Conservation (phyloP, 78 protist genomes). For the Dictyostelium intermedium region DNA sequence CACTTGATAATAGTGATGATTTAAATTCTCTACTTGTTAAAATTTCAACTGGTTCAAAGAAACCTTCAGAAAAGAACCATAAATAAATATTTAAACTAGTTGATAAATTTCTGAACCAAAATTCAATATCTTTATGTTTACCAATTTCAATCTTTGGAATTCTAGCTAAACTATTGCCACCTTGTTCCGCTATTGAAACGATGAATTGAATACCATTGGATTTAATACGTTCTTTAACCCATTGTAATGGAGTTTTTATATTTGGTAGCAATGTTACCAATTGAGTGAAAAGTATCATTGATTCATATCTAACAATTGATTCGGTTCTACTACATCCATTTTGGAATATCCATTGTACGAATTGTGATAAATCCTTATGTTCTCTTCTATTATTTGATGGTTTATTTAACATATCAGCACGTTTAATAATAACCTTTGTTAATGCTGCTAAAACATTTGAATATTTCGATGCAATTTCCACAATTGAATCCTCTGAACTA, state of each 20-base stretch:
- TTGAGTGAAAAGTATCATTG: constrained; percentile 24
- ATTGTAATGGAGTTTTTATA: constrained; percentile 23
- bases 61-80: constrained; percentile 53
- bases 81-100: constrained; percentile 20
- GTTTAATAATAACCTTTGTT: constrained; percentile 25
- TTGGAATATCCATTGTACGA: constrained; percentile 50
- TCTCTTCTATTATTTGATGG: constrained; percentile 40
- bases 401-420: constrained; percentile 6
- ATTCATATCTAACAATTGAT: not conserved
- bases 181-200: constrained; percentile 26
- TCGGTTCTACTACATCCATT: constrained; percentile 29
- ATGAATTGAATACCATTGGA: constrained; percentile 15
- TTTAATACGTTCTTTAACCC: constrained; percentile 22
- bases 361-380: constrained; percentile 49
- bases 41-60: constrained; percentile 12
- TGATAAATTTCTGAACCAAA: constrained; percentile 37
- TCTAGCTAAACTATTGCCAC: not conserved
- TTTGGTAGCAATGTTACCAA: constrained; percentile 35
- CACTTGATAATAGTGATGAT: not conserved
- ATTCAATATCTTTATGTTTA: constrained; percentile 22
- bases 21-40: not conserved
- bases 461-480: constrained; percentile 32
- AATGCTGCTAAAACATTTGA: constrained; percentile 25
- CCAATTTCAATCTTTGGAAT: constrained; percentile 10
- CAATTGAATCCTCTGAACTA: constrained; percentile 11